Percentiles rank a stretch among this genome's conserved stretches.
These are phyloP conservation scores for Sporothrix schenckii DNA, from an alignment of 2,329 filamentous ascomycete genomes.

Conservation along the genomic window DNA sequence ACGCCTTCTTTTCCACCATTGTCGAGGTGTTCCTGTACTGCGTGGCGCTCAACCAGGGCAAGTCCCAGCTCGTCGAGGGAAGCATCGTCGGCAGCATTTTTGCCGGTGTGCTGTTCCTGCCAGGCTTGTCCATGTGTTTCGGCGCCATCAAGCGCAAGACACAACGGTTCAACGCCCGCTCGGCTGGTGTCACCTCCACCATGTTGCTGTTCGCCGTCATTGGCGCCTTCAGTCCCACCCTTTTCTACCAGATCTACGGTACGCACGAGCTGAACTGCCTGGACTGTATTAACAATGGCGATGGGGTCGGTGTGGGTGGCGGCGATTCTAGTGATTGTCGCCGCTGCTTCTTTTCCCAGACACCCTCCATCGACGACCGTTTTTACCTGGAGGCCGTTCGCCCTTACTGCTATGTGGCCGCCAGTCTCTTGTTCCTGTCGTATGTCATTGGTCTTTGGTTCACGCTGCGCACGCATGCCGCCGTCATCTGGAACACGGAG, in stretches of 20 bases:
- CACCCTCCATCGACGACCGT: slow-evolving; percentile 77
- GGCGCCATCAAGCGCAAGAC: slow-evolving; percentile 97
- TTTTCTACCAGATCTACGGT: slow-evolving; percentile 99
- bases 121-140: slow-evolving; percentile 97
- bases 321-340: slow-evolving; percentile 71
- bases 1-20: slow-evolving; percentile 96
- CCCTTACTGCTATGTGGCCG: slow-evolving; percentile 90
- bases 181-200: slow-evolving; percentile 93
- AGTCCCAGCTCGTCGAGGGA: slow-evolving; percentile 89
- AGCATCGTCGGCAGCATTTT: slow-evolving; percentile 98
- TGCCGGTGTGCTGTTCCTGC: slow-evolving; percentile 90
- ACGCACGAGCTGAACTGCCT: slow-evolving; percentile 93
- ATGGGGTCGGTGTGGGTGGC: slow-evolving; percentile 53
- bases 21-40: slow-evolving; percentile 99
- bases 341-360: slow-evolving; percentile 91
- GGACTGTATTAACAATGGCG: slow-evolving; percentile 57
- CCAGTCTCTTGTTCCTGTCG: slow-evolving; percentile 82
- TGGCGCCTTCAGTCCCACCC: slow-evolving; percentile 88
- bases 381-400: slow-evolving; percentile 91
- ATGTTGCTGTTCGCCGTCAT: slow-evolving; percentile 98
- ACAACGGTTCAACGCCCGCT: slow-evolving; percentile 95
- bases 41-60: slow-evolving; percentile 87
- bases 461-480: slow-evolving; percentile 91
- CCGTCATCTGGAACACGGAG: slow-evolving; percentile 94
- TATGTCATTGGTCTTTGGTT: slow-evolving; percentile 95